These are phyloP conservation scores for Syzygium aromaticum DNA, from an alignment of 345 rosid genomes.

Conservation along the genomic window DNA sequence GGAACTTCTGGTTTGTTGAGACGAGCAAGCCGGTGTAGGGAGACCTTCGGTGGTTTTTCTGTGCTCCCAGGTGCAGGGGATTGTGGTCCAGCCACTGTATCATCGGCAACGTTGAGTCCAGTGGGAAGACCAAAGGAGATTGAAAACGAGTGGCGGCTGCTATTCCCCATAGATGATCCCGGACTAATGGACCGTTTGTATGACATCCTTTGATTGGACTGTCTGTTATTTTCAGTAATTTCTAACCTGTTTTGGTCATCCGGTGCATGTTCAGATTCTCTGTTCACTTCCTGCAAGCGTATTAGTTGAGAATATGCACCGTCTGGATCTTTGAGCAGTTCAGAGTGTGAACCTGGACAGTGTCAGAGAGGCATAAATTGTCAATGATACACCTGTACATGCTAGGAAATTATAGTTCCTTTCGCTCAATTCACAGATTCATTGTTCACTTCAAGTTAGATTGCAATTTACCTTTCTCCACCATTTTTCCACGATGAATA, in stretches of 20 bases:
- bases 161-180: slow-evolving; percentile 50
- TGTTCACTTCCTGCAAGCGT: slow-evolving; percentile 56
- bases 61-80: not conserved
- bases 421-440: not conserved
- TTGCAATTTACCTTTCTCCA: slow-evolving; percentile 22
- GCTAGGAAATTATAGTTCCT: not conserved
- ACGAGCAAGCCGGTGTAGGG: slow-evolving; percentile 47
- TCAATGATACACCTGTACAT: not conserved
- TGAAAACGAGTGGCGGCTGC: slow-evolving; percentile 48
- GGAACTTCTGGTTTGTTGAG: slow-evolving; percentile 87
- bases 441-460: not conserved
- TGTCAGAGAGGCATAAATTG: not conserved
- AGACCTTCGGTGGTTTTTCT: slow-evolving; percentile 20
- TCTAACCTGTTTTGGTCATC: slow-evolving; percentile 29
- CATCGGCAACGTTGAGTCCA: slow-evolving; percentile 23
- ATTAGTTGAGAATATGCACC: slow-evolving; percentile 84
- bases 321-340: slow-evolving; percentile 53
- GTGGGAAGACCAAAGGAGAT: slow-evolving; percentile 53
- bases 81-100: not conserved
- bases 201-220: slow-evolving; percentile 32
- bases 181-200: slow-evolving; percentile 33
- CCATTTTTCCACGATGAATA: slow-evolving; percentile 22
- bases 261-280: slow-evolving; percentile 18
- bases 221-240: slow-evolving; percentile 21
- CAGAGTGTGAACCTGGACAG: slow-evolving; percentile 49